Evolutionary conservation across 768 basidiomycete species (phyloP).

Genomic region (Termitomyces sp.): DNA sequence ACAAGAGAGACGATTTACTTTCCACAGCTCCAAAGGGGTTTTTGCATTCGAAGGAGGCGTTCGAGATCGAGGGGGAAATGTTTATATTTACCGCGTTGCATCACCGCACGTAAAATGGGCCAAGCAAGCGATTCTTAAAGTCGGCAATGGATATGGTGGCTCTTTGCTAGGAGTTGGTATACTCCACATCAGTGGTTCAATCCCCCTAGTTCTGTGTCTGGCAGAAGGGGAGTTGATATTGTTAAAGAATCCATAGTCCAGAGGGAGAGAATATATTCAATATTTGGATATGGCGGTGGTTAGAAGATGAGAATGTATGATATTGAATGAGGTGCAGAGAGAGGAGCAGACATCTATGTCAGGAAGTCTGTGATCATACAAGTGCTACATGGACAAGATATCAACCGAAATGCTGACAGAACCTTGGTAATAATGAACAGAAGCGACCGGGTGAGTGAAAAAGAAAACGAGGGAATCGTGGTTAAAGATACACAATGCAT

Average conservation of each 20-base stretch:
- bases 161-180: constrained; percentile 74
- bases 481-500: constrained; percentile 14
- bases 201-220: constrained; percentile 57
- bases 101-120: constrained; percentile 53
- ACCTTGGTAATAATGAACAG: constrained; percentile 22
- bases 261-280: constrained; percentile 9
- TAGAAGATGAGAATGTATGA: constrained; percentile 11
- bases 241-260: constrained; percentile 29
- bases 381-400: constrained; percentile 26
- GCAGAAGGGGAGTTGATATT: constrained; percentile 76
- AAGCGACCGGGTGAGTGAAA: constrained; percentile 17
- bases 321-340: constrained; percentile 13
- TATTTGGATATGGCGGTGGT: constrained; percentile 9
- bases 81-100: constrained; percentile 78
- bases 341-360: constrained; percentile 19
- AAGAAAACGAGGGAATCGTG: constrained; percentile 13
- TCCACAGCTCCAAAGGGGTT: constrained; percentile 61
- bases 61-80: constrained; percentile 68
- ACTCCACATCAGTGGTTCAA: constrained; percentile 29
- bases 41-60: constrained; percentile 84
- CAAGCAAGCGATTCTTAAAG: constrained; percentile 77
- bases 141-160: constrained; percentile 68
- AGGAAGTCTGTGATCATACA: constrained; percentile 21
- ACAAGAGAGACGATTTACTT: constrained; percentile 82
- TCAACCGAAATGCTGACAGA: constrained; percentile 20